phyloP scores from a whole-genome alignment of 2,329 filamentous ascomycete species.

The Stagonosporopsis cucurbitacearum region DNA sequence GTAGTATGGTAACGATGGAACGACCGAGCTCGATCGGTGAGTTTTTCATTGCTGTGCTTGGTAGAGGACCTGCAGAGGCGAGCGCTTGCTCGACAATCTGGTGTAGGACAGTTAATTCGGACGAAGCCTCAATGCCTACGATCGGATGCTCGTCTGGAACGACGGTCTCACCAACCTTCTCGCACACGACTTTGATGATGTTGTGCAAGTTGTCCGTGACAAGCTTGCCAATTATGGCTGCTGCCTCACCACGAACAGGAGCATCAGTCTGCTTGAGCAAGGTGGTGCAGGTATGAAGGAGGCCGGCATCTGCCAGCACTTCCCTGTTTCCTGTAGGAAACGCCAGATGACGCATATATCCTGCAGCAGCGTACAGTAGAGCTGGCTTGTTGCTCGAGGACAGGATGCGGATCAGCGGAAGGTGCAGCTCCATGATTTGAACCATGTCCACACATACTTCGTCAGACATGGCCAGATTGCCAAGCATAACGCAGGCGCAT shows the following conservation, averaged over 20 bases:
- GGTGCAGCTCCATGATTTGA: slow-evolving; percentile 39
- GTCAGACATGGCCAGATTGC: slow-evolving; percentile 48
- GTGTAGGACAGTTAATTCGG: slow-evolving; percentile 34
- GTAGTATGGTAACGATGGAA: slow-evolving; percentile 26
- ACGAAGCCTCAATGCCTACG: slow-evolving; percentile 22
- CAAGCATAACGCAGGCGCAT: slow-evolving; percentile 48
- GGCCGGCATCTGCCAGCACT: slow-evolving; percentile 39
- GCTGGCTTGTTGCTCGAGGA: slow-evolving; percentile 35
- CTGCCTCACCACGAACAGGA: slow-evolving; percentile 45
- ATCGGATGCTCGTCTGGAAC: slow-evolving; percentile 20
- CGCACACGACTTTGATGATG: slow-evolving; percentile 38
- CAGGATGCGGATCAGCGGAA: slow-evolving; percentile 39
- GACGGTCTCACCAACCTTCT: slow-evolving; percentile 23
- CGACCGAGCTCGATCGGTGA: slow-evolving; percentile 42
- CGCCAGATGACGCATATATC: slow-evolving; percentile 46
- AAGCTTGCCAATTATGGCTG: slow-evolving; percentile 44
- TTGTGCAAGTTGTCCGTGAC: slow-evolving; percentile 42
- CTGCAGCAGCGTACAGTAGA: slow-evolving; percentile 46
- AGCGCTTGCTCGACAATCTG: slow-evolving; percentile 41
- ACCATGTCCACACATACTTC: slow-evolving; percentile 45
- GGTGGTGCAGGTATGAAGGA: slow-evolving; percentile 39
- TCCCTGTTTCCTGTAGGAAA: slow-evolving; percentile 44
- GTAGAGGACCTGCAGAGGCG: slow-evolving; percentile 38
- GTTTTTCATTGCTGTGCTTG: slow-evolving; percentile 50
- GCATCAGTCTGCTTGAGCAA: slow-evolving; percentile 39